Base-by-base conservation (phyloP, 805 yeast species). In the Lachancea fermentati region DNA sequence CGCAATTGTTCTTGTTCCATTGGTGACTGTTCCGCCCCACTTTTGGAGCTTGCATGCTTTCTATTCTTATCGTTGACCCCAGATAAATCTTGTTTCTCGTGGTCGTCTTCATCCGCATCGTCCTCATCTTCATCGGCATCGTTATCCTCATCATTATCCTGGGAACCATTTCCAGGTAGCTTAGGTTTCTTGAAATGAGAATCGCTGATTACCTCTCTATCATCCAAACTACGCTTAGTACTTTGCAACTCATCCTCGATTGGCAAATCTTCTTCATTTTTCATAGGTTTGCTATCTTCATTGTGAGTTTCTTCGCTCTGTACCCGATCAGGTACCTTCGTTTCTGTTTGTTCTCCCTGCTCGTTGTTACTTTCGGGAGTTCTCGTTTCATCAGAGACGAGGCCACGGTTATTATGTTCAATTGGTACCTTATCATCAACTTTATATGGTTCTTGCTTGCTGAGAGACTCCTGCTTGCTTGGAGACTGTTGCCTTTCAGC, bases 1-100 rank as follows among this genome's bases (percentile, higher is more conserved):
- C 66, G 45, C 25, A 51, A 47, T 14, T 45, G 45, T 46, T 60
- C 65, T n/a, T 50, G 30, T 32, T 58, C 62, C 40, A 52, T 51
- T 5, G 55, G 52, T 4, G 57, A 50, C 11, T 46, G 41, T 11
- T 25, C 19, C 18, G 33, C 43, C 3, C 28, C 9, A 13, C 13
- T 24, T 19, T n/a, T 12, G 29, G 13, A 34, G 17, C 28, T 33
- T 2, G 30, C 12, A 13, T 19, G 29, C n/a, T 43, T 39, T 19
- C 24, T 34, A 13, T 29, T 36, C 22, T 16, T 14, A 31, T 35
- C 16, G 11, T 25, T 29, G 7, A 28, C 14, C 5, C 33, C 32
- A 16, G 34, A 44, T 33, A 39, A 7, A 26, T 36, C 34, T 3
- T 15, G 26, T 7, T 44, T 42, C 5, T 40, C 44, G n/a, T 45